Base-by-base conservation (phyloP, 352 stramenopile genomes). In the Phytophthora vignae region DNA sequence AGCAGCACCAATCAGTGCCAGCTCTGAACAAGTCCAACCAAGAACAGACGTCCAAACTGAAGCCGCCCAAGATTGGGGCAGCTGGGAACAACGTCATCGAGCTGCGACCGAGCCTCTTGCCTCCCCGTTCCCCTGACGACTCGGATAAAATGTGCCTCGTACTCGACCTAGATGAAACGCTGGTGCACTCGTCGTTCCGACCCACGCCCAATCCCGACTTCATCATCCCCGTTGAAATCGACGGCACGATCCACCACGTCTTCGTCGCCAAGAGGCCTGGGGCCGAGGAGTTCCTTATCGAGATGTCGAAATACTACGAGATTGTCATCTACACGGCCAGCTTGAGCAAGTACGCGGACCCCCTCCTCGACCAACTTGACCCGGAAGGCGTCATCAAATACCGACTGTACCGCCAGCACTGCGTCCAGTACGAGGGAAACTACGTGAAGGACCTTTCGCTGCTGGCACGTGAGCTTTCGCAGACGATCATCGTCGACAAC, bases 401-500 rank as follows among this genome's bases (percentile, higher is more conserved):
- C 57, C 87, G 95, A 15, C 81, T 99, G n/a, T 97, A 93, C 76
- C 92, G 97, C 27, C 94, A 99, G 73, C 94, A 94, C 59, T 99
- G 96, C 76, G 94, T 98, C 33, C 94, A 94, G 75, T 97, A 98
- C 63, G 89, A 98, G 77, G 96, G 95, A 54, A 97, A 96, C 73
- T 99, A 98, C 76, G 93, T 99, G 36, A 99, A 99, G 81, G 98
- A 99, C 72, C 76, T 99, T 33, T 95, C 83, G 44, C 64, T 99
- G 14, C 75, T 99, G 14, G 93, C 98, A 66, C 84, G 97, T 36
- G 83, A 98, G 44, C 79, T 99, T 27, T 84, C 80, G 40, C 90
- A 98, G 70, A 88, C 87, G 25, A 98, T 99, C 70, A 99, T 99
- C 74, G 98, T 99, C 64, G 98, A 99, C 82, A 99, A 99, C 79